Evolutionary conservation across 345 rosid species (phyloP), one percentile per base, ranked within the genome.

Genomic region (Erodium maritimum): DNA sequence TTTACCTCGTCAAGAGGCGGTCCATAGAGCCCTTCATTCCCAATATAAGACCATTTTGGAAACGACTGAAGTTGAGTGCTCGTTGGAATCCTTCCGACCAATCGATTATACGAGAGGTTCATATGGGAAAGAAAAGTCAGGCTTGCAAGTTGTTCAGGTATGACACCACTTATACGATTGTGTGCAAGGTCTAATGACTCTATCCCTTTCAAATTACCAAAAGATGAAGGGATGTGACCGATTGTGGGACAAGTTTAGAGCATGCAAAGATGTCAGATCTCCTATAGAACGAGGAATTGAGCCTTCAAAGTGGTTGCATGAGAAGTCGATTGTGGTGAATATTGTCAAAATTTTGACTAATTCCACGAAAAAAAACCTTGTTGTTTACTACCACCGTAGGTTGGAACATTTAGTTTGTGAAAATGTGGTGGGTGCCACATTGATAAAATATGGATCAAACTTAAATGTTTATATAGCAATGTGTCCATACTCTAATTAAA

Each of bases 271-370:
- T 17, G 3, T 29, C 21, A 80, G 59, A 5, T 11, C 24, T 60
- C 66, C 69, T 1, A 75, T 5, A 1, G 51, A 61, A 0, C 59
- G 54, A 42, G 82, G 83, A 21, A 82, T 23, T 45, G 48, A 24
- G 20, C 87, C 79, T 1, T 53, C 37, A 19, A 82, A 66, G 4
- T 5, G 17, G 66, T 76, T 78, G 0, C 1, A 8, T 4, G 82
- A 79, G 29, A 81, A 52, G 22, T 76, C 83, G 6, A 79, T 62
- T 17, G 73, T 62, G 5, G 78, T 75, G 61, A 77, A 81, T 1
- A 73, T 0, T 1, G 71, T 69, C 24, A 75, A 75, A 64, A 81
- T 77, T 66, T 84, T 84, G 23, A 19, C 24, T 0, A 78, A 19
- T 64, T 74, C 67, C 50, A 76, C 0, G 3, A 61, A 8, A 18